phyloP scores from a whole-genome alignment of 1,284 basidiomycete species.

The Fomitopsis betulina region DNA sequence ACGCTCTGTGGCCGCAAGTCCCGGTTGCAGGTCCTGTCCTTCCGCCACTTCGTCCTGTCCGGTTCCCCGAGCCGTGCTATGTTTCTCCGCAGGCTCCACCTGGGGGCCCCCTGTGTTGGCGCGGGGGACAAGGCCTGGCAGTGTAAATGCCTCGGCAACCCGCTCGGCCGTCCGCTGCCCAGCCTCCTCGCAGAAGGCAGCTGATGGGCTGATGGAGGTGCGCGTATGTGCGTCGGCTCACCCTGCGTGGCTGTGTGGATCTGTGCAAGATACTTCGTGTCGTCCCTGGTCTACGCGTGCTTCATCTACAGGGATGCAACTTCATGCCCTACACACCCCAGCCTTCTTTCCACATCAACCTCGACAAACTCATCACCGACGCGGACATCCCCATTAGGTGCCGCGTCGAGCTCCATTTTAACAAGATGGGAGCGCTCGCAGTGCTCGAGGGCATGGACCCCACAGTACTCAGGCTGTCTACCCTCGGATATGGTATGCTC shows the following conservation, averaged over 20 bases:
- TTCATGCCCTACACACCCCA: not conserved
- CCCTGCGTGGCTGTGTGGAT: not conserved
- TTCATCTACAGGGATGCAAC: not conserved
- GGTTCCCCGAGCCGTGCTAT: not conserved
- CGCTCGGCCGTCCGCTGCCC: no score
- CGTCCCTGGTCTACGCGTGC: not conserved
- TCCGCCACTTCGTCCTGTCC: constrained; percentile 11
- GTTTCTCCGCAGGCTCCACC: no score
- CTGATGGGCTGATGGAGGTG: no score
- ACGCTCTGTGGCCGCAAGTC: constrained; percentile 6
- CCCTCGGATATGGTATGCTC: not conserved
- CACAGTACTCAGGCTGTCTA: not conserved
- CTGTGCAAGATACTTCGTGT: not conserved
- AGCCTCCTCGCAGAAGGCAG: not conserved
- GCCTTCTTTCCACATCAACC: not conserved
- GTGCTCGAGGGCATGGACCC: not conserved
- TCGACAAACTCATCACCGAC: not conserved
- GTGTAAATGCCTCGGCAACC: no score
- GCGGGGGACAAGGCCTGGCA: no score
- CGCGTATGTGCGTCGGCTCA: not conserved
- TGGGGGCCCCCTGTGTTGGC: no score
- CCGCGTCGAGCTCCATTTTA: not conserved
- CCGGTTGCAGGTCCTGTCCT: constrained; percentile 4
- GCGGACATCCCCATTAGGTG: not conserved
- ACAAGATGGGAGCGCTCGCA: not conserved